Evolutionary conservation across 352 stramenopile species (phyloP).

Genomic region (Pythium phragmiticola): DNA sequence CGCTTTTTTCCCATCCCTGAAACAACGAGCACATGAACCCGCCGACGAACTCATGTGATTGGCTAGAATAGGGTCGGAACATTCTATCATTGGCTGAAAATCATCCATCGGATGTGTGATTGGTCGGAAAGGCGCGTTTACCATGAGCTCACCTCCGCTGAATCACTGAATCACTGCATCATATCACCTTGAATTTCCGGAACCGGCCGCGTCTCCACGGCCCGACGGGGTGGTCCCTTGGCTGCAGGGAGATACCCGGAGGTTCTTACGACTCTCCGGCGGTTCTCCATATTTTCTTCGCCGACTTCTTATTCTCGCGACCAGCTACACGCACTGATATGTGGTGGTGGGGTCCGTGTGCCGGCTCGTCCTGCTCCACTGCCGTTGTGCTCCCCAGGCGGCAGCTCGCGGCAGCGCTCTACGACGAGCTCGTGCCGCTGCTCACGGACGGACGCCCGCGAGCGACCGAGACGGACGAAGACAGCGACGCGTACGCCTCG

Average conservation of each 20-base stretch:
- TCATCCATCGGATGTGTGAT: background rate
- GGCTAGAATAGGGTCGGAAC: slow-evolving; percentile 10
- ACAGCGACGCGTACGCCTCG: background rate
- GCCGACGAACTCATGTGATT: slow-evolving; percentile 4
- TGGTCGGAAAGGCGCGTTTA: slow-evolving; percentile 1
- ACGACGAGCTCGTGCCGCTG: slow-evolving; percentile 51
- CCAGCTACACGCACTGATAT: slow-evolving; percentile 24
- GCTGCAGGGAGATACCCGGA: too few relatives aligned
- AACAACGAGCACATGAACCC: too few relatives aligned
- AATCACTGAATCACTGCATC: too few relatives aligned
- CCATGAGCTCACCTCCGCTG: background rate
- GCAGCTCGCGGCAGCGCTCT: slow-evolving; percentile 30
- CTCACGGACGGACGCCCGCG: slow-evolving; percentile 23
- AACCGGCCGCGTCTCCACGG: too few relatives aligned
- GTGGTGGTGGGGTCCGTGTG: slow-evolving; percentile 68
- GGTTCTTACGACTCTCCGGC: too few relatives aligned
- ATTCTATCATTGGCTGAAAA: slow-evolving; percentile 16
- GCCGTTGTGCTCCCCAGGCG: slow-evolving; percentile 31
- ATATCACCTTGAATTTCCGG: too few relatives aligned
- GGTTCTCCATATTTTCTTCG: too few relatives aligned
- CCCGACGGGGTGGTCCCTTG: too few relatives aligned
- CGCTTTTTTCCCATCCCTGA: too few relatives aligned
- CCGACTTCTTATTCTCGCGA: background rate
- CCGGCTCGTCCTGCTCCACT: slow-evolving; percentile 47
- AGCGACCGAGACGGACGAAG: slow-evolving; percentile 2